phyloP scores from a whole-genome alignment of 768 basidiomycete genomes.

The Coprinopsis strossmayeri region DNA sequence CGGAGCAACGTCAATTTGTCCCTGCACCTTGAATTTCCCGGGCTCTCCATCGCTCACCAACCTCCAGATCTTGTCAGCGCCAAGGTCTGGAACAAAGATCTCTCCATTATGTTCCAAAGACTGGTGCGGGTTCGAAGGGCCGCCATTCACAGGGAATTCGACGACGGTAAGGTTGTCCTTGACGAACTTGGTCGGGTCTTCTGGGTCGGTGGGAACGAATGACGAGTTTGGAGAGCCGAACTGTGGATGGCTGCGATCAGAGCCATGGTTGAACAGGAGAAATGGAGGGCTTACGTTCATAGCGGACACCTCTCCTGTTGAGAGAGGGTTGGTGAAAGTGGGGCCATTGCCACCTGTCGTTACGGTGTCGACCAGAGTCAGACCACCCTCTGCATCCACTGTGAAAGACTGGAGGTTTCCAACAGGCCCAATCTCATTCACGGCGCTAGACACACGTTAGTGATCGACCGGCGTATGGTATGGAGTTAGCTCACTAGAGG shows the following conservation, averaged over 20 bases:
- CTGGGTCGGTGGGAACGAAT: constrained; percentile 40
- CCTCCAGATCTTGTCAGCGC: constrained; percentile 64
- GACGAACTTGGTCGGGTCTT: constrained; percentile 27
- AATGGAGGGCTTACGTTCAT: constrained; percentile 28
- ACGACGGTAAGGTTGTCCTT: constrained; percentile 31
- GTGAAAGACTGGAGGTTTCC: constrained; percentile 52
- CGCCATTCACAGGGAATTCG: constrained; percentile 44
- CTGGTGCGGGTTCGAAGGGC: constrained; percentile 62
- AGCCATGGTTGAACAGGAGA: constrained; percentile 27
- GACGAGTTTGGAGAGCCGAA: constrained; percentile 10
- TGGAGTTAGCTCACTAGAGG: constrained; percentile 44
- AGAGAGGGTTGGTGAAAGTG: constrained; percentile 43
- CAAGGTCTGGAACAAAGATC: constrained; percentile 61
- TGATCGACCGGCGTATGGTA: not conserved
- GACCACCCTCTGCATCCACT: constrained; percentile 35
- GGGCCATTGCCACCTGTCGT: constrained; percentile 46
- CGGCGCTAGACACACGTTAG: constrained; percentile 34
- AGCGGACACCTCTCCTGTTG: constrained; percentile 51
- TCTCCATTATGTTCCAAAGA: constrained; percentile 48
- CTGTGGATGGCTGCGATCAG: constrained; percentile 33
- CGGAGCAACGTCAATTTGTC: constrained; percentile 49
- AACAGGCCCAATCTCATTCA: constrained; percentile 42
- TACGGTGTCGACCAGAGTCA: constrained; percentile 38
- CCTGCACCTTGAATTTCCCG: constrained; percentile 52
- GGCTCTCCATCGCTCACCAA: constrained; percentile 34